Evolutionary conservation across 768 basidiomycete genomes (phyloP), one percentile per base, ranked within the genome.

Genomic region (Lentinus brumalis): DNA sequence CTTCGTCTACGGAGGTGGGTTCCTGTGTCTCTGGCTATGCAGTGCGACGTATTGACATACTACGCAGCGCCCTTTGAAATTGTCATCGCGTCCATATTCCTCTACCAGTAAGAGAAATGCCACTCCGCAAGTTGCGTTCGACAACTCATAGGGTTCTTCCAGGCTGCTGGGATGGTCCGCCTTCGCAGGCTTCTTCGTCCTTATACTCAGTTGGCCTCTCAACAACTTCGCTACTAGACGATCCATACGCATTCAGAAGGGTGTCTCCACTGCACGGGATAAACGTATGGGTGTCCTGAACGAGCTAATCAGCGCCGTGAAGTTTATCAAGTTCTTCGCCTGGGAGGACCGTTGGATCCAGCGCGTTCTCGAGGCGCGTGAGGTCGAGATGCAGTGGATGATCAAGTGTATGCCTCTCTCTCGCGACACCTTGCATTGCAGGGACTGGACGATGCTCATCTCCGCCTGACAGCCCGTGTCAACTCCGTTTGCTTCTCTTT

Each of bases 251-350:
- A 86, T 87, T 59, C 79, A 87, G 56, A 87, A 86, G 65, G 85
- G 84, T 11, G 71, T 84, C 2, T 70, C 83, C 26, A 78, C 79
- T 29, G 86, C 90, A 0, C 75, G 87, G 16, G 92, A 95, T 69
- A 87, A 85, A 74, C 79, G 92, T 12, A 92, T 93, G 84, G 84
- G 80, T 1, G 85, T 91, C 5, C 71, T 93, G 63, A 92, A 86
- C 62, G 92, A 95, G 71, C 75, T 94, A 21, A 87, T 94, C 62
- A 82, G 83, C 26, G 85, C 86, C 4, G 86, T 88, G 57, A 89
- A 89, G 72, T 89, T 90, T 68, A 86, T 90, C 78, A 91, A 92
- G 72, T 91, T 92, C 78, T 92, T 92, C 62, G 89, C 89, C 1
- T 92, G 90, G 81, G 89, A 91, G 65, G 81, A 86, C 44, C 81